Base-by-base conservation (phyloP, 495 filamentous ascomycete genomes). In the Achaetomiella virescens region DNA sequence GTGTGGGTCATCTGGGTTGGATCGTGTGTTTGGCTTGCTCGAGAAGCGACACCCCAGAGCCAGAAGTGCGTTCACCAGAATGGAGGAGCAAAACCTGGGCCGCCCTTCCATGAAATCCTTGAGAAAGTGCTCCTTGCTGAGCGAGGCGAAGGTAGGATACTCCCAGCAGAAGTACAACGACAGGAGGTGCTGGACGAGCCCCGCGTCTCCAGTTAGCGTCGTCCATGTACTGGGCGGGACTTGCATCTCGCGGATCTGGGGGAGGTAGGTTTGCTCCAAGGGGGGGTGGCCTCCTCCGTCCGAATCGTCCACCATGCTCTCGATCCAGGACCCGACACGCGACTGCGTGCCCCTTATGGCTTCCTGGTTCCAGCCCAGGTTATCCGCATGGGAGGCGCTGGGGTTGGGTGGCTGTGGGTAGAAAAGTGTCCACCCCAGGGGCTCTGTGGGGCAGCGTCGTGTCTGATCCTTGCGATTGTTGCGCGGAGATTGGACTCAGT, bases 141-240 rank as follows among this genome's bases (percentile, higher is more conserved):
- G 78, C 3, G 87, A 76, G 8, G 84, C 81, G 62, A 87, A 84
- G 51, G 83, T 86, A 2, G 87, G 86, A 59, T 91, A 87, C 61
- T 87, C 84, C 89, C 89, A 93, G 62, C 80, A 82, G 55, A 95
- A 92, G 68, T 89, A 92, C 15, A 91, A 70, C 15, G 82, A 73
- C 37, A 88, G 70, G 21, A 88, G 74, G 57, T 88, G 83, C 51
- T 81, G 71, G 8, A 88, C 76, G 42, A 88, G 75, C 4, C 61
- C 61, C 9, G 67, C 54, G 62, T 89, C 84, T 3, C 66, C 48
- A 1, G 86, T 87, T 33, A 85, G 74, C 6, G 64, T 72, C 11
- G 86, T 87, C 86, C 86, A 89, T 1, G 71, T 69, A 20, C 57
- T 66, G 8, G 72, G 58, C 0, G 74, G 69, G 8, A 73, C 65